Conservation (phyloP, 495 filamentous ascomycete genomes). For the Neurospora cerealis region DNA sequence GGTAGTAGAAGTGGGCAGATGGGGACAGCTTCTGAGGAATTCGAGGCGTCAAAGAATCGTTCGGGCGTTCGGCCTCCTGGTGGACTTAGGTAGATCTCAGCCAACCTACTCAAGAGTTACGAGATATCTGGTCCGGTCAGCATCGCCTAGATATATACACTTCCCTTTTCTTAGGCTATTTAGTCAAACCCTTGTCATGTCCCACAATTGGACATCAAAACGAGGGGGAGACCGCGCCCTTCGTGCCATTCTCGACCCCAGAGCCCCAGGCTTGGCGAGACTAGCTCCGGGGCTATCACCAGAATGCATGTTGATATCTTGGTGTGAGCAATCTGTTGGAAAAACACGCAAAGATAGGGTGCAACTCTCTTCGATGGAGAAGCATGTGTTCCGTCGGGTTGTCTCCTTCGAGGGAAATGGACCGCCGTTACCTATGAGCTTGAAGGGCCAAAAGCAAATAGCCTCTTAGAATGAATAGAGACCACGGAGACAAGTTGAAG, state of each 20-base stretch:
- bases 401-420: background rate
- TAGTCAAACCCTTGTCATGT: background rate
- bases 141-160: background rate
- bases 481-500: background rate
- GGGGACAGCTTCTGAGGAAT: background rate
- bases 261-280: background rate
- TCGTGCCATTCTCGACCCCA: background rate
- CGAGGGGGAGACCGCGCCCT: background rate
- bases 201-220: background rate
- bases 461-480: background rate
- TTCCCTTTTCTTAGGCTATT: background rate
- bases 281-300: background rate
- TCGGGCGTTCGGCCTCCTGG: background rate
- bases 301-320: background rate
- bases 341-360: background rate
- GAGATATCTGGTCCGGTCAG: background rate
- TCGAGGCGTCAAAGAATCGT: background rate
- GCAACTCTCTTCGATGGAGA: too few species aligned
- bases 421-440: background rate
- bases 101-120: background rate
- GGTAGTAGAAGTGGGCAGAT: background rate
- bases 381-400: too few species aligned
- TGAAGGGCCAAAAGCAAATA: background rate
- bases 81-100: background rate
- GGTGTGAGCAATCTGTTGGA: background rate